Conservation (phyloP, 2,329 filamentous ascomycete genomes). For the Waltergamsia citrina region DNA sequence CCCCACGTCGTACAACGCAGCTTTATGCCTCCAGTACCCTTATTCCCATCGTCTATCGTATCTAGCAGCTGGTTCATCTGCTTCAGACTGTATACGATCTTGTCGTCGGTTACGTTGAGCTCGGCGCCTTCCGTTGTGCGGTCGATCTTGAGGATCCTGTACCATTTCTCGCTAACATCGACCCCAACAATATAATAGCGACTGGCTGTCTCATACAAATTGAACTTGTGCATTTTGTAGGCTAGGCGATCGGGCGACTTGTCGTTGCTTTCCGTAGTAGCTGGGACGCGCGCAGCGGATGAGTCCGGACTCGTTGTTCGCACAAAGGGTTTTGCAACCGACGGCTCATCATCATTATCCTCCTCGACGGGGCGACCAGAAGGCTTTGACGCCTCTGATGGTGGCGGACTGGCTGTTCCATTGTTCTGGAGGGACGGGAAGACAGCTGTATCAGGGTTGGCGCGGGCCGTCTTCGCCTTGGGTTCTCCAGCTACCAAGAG, state of each 20-base stretch:
- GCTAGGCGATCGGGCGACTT: slow-evolving; percentile 26
- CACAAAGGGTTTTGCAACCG: slow-evolving; percentile 47
- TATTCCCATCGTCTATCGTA: slow-evolving; percentile 92
- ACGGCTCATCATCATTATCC: slow-evolving; percentile 49
- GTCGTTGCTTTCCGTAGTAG: slow-evolving; percentile 13
- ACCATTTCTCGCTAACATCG: slow-evolving; percentile 80
- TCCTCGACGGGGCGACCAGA: slow-evolving; percentile 23
- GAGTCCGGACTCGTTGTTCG: slow-evolving; percentile 44
- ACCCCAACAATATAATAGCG: slow-evolving; percentile 92
- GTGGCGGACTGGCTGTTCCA: slow-evolving; percentile 16
- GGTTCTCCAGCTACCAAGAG: neutral
- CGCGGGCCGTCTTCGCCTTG: neutral
- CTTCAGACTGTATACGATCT: slow-evolving; percentile 83
- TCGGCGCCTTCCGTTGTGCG: slow-evolving; percentile 70
- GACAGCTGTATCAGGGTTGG: slow-evolving; percentile 10
- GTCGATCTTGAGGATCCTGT: slow-evolving; percentile 91
- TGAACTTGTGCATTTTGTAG: slow-evolving; percentile 87
- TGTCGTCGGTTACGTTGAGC: slow-evolving; percentile 82
- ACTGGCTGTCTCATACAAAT: slow-evolving; percentile 90
- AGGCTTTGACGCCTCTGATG: slow-evolving; percentile 13
- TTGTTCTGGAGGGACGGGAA: slow-evolving; percentile 27
- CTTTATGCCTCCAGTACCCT: slow-evolving; percentile 79
- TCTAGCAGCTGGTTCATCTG: slow-evolving; percentile 92
- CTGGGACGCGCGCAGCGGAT: slow-evolving; percentile 4
- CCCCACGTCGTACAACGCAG: slow-evolving; percentile 90